Evolutionary conservation across 2,329 filamentous ascomycete species (phyloP), one percentile per base, ranked within the genome.

Genomic region (Ceratocystis harringtonii): DNA sequence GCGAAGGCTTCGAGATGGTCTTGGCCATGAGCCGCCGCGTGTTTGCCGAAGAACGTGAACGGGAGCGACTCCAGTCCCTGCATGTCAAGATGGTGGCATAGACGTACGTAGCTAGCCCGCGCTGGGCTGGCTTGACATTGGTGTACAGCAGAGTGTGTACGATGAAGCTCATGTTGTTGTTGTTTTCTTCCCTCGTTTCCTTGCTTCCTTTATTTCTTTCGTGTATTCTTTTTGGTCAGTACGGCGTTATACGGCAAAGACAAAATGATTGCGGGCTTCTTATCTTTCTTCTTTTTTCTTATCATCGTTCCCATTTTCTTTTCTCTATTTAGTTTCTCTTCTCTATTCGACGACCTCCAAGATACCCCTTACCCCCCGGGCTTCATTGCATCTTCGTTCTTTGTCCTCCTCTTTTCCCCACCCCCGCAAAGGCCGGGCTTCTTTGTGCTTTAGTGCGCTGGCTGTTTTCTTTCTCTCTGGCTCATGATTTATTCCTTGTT

Each of bases 1-100:
- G 88, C 69, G 92, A 97, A 76, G 94, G 94, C 1, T 99, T 99
- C 73, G 94, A 99, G 79, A 84, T 87, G 68, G 94, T 99, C 7
- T 81, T 99, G 41, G 89, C 90, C 73, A 96, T 96, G 86, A 95
- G 90, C 75, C 80, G 92, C 70, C 84, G 89, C 72, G 92, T 92
- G 0, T 97, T 96, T 72, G 87, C 89, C 66, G 90, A 96, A 80
- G 90, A 97, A 78, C 84, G 85, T 75, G 87, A 89, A 73, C 80
- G 83, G 68, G 80, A 82, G 71, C 67, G 65, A 30, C 44, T 64
- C 2, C 25, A 58, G 19, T 57, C 62, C 4, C 44, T 65, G 36
- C 43, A n/a, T 30, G 50, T 60, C 15, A 50, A 62, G 25, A 50
- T 62, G 43, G 61, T 62, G 28, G 61, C 43, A 28, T 62, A 62